These are phyloP conservation scores for Echites panduratus DNA, from an alignment of 257 asterid genomes.

Conservation along the genomic window DNA sequence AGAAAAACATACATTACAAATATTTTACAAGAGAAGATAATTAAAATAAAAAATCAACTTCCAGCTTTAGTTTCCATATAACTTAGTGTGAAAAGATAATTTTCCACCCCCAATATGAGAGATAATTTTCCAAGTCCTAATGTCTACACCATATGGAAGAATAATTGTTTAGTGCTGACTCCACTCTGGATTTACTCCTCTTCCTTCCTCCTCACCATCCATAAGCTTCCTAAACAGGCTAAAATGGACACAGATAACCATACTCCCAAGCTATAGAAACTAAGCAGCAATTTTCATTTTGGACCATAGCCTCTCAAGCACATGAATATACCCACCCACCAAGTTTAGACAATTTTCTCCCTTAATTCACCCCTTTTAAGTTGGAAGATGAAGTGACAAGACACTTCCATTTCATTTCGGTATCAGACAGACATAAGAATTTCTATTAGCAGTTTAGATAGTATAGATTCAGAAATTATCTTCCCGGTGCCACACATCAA, in stretches of 20 bases:
- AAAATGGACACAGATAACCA: neutral
- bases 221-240: neutral
- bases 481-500: neutral
- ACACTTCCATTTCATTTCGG: too few species aligned
- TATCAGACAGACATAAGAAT: neutral
- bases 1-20: neutral
- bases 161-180: neutral
- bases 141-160: neutral
- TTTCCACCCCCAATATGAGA: neutral
- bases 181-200: neutral
- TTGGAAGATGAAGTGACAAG: neutral
- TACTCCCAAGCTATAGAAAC: neutral
- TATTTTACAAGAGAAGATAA: too few species aligned
- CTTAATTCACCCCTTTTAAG: neutral
- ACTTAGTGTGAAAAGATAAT: neutral
- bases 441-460: neutral
- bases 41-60: too few species aligned
- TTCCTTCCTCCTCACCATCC: neutral
- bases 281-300: neutral
- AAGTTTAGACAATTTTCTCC: neutral
- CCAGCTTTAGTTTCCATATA: too few species aligned
- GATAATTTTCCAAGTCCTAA: neutral
- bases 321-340: neutral
- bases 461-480: neutral
- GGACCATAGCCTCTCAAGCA: neutral